phyloP scores from a whole-genome alignment of 805 yeast genomes.

The Peterozyma toletana region DNA sequence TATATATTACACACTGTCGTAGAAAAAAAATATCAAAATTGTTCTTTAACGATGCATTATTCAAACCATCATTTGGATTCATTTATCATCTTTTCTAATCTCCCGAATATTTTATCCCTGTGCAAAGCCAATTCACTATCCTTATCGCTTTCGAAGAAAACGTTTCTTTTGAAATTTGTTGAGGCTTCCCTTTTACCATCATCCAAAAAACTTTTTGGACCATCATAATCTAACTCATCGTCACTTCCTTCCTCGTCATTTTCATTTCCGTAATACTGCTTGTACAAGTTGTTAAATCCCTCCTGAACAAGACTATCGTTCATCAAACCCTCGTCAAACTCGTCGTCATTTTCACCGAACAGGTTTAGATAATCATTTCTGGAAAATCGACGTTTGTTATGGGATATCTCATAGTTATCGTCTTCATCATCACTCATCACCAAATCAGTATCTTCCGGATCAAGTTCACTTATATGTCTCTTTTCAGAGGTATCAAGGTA shows the following conservation, averaged over 20 bases:
- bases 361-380: constrained; percentile 16
- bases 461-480: constrained; percentile 4
- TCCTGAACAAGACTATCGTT: constrained; percentile 4
- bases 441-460: constrained; percentile 9
- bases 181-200: constrained; percentile 10
- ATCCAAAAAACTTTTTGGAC: constrained; percentile 9
- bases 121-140: constrained; percentile 58
- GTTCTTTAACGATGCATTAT: neutral
- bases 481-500: constrained; percentile 1
- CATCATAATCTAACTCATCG: constrained; percentile 13
- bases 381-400: constrained; percentile 22
- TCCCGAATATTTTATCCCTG: constrained; percentile 55
- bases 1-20: too few relatives aligned
- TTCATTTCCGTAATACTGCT: constrained; percentile 10
- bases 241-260: constrained; percentile 9
- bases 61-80: constrained; percentile 13
- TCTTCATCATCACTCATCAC: constrained; percentile 32
- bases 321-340: constrained; percentile 7
- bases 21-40: neutral
- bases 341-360: constrained; percentile 19
- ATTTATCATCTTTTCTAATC: constrained; percentile 47
- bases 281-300: constrained; percentile 27
- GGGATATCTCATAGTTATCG: constrained; percentile 25
- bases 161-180: constrained; percentile 33
- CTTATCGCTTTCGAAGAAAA: constrained; percentile 48